Evolutionary conservation across 768 basidiomycete species (phyloP).

Genomic region (Boletellus ananiceps): DNA sequence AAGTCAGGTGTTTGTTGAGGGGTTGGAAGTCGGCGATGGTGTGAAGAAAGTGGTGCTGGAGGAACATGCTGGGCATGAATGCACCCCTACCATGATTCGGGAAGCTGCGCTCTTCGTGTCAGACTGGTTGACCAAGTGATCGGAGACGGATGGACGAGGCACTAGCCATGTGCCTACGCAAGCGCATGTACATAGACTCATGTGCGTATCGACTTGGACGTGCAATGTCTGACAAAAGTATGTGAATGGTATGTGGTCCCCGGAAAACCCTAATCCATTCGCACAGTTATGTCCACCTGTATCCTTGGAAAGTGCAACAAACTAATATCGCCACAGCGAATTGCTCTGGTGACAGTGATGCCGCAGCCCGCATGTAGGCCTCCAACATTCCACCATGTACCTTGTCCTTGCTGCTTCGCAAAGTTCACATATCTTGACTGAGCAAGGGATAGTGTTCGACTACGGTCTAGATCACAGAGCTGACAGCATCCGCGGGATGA

Average conservation of each 20-base stretch:
- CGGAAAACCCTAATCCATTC: too few species aligned
- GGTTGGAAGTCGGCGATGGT: conserved; percentile 52
- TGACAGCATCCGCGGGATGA: too few species aligned
- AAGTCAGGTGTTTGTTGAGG: conserved; percentile 52
- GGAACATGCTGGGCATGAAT: conserved; percentile 56
- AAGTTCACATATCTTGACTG: conserved; percentile 40
- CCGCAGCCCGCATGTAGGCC: conserved; percentile 85
- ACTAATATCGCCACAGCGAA: conserved; percentile 72
- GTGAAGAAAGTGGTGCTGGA: conserved; percentile 53
- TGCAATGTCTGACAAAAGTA: too few species aligned
- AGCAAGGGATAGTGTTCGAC: conserved; percentile 57
- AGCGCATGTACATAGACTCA: not conserved
- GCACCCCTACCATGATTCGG: conserved; percentile 56
- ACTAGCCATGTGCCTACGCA: too few species aligned
- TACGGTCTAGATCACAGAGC: conserved; percentile 66
- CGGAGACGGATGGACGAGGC: not conserved
- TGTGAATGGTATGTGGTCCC: too few species aligned
- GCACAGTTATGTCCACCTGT: conserved; percentile 26
- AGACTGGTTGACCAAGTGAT: conserved; percentile 23
- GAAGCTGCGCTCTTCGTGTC: conserved; percentile 34
- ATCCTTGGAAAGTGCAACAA: conserved; percentile 58
- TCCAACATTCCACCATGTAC: conserved; percentile 67
- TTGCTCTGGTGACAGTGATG: conserved; percentile 74
- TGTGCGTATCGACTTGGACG: not conserved
- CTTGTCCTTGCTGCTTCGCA: conserved; percentile 60